phyloP scores from a whole-genome alignment of 179 eudicot species.

The Vitellaria paradoxa region DNA sequence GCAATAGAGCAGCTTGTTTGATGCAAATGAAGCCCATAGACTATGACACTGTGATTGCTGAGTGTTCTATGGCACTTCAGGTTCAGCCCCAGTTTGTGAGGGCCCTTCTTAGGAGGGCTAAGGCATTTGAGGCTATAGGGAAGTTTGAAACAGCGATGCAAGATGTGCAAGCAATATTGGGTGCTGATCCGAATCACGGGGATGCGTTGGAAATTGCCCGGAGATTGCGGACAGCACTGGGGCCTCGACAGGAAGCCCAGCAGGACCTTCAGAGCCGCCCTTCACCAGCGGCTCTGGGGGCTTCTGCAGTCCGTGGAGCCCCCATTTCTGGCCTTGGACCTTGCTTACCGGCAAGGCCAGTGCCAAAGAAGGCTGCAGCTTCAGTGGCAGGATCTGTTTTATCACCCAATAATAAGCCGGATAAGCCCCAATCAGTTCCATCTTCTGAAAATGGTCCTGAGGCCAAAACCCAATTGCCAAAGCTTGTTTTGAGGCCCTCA shows the following conservation, averaged over 20 bases:
- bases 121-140: conserved; percentile 78
- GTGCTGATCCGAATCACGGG: conserved; percentile 63
- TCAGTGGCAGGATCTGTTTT: conserved; percentile 30
- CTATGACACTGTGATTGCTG: conserved; percentile 70
- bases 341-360: conserved; percentile 81
- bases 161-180: conserved; percentile 63
- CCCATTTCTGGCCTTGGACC: conserved; percentile 89
- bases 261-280: conserved; percentile 91
- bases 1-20: conserved; percentile 94
- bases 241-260: conserved; percentile 68
- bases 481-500: conserved; percentile 65
- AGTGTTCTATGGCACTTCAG: conserved; percentile 81
- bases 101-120: conserved; percentile 82
- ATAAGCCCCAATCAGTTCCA: conserved; percentile 39
- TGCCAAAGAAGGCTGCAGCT: conserved; percentile 54
- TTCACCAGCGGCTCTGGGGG: conserved; percentile 93
- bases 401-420: conserved; percentile 34
- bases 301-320: conserved; percentile 88
- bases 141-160: conserved; percentile 75
- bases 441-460: conserved; percentile 56
- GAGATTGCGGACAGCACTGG: conserved; percentile 53
- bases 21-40: conserved; percentile 96
- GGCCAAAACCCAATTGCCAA: conserved; percentile 51
- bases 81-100: conserved; percentile 72
- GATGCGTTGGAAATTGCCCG: conserved; percentile 80